Conservation (phyloP, 306 rosid genomes). For the Dalbergia cultrata region DNA sequence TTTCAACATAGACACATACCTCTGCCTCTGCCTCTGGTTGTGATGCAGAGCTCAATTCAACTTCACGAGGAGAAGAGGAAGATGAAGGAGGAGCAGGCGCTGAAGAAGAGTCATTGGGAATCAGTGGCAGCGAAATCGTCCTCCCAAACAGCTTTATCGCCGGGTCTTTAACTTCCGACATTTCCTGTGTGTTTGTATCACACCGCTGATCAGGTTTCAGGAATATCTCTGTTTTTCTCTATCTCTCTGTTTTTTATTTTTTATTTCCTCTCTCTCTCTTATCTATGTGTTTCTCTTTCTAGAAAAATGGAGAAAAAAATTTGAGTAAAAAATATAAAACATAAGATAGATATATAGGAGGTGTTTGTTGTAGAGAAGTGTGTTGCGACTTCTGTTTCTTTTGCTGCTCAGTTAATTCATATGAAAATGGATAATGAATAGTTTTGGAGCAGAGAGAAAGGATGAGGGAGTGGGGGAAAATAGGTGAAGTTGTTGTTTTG, state of each 20-base stretch:
- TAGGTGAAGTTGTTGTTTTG: slow-evolving; percentile 37
- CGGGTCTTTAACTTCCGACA: slow-evolving; percentile 70
- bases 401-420: not conserved
- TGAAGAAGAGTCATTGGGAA: slow-evolving; percentile 31
- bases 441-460: slow-evolving; percentile 7
- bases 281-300: slow-evolving; percentile 30
- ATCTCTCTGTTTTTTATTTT: not conserved
- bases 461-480: not conserved
- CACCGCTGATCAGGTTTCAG: slow-evolving; percentile 24
- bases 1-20: slow-evolving; percentile 53
- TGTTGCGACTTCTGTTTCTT: slow-evolving; percentile 14
- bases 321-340: not conserved
- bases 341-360: slow-evolving; percentile 4
- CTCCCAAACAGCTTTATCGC: slow-evolving; percentile 82
- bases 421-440: slow-evolving; percentile 44
- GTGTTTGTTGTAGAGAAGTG: slow-evolving; percentile 24
- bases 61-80: slow-evolving; percentile 47
- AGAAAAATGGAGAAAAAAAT: slow-evolving; percentile 13
- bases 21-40: slow-evolving; percentile 48
- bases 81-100: slow-evolving; percentile 43
- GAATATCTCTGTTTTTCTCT: slow-evolving; percentile 30
- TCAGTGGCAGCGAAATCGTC: slow-evolving; percentile 68
- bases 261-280: not conserved
- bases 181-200: slow-evolving; percentile 41
- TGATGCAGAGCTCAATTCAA: slow-evolving; percentile 40